Evolutionary conservation across 495 filamentous ascomycete species (phyloP), one percentile per base, ranked within the genome.

Genomic region (Penicillium soppii): DNA sequence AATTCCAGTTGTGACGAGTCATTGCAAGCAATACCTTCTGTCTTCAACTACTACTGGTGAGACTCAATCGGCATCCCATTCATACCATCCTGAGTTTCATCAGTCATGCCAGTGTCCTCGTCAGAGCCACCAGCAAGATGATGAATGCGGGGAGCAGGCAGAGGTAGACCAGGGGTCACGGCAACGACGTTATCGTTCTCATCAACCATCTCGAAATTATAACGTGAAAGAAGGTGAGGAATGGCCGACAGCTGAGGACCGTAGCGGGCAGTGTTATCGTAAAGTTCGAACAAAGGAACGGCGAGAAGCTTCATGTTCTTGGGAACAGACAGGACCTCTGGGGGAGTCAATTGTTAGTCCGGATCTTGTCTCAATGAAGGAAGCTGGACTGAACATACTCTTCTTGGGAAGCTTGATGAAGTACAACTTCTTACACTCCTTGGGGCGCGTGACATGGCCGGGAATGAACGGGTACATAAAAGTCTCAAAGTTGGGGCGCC

Each of bases 221-320:
- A 97, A 40, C 92, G 78, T 49, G 90, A 95, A 12, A 98, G 82
- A 1, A 96, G 73, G 62, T 97, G 95, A 7, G 94, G 94, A 38
- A 98, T 97, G 2, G 94, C 92, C 0, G 90, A 95, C 4, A 98
- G 83, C 67, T 98, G 94, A 4, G 94, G 94, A 1, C 94, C 94
- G 63, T 98, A 98, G 52, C 94, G 77, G 3, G 85, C 87, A 1
- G 90, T 96, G 72, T 98, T 98, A 63, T 97, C 94, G 73, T 97
- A 98, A 16, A 98, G 81, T 72, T 98, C 94, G 70, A 97, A 98
- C 0, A 98, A 78, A 4, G 94, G 94, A 2, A 98, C 94, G 9
- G 94, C 94, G 20, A 98, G 84, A 6, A 98, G 82, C 68, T 98
- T 98, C 94, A 98, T 97, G 74, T 98, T 98, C 79, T 98, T 98